phyloP scores from a whole-genome alignment of 1,284 basidiomycete species.

The Cryptococcus maquisensis region DNA sequence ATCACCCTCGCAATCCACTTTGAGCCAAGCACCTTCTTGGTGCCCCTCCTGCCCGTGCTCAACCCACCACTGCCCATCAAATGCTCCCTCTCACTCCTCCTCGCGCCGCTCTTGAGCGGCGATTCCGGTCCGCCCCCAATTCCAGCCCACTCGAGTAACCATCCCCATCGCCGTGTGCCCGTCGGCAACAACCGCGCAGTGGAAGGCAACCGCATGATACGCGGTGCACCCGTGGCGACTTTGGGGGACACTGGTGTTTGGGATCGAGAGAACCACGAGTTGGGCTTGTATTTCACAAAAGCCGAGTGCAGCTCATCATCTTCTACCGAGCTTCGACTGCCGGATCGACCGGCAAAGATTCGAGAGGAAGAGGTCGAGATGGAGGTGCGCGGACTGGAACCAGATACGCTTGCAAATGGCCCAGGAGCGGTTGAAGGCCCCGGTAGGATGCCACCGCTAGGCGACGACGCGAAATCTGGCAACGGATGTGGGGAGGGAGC shows the following conservation, averaged over 20 bases:
- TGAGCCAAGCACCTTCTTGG: slow-evolving; percentile 10
- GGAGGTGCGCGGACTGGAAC: slow-evolving; percentile 24
- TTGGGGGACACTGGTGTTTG: slow-evolving; percentile 13
- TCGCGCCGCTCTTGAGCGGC: background rate
- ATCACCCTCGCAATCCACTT: slow-evolving; percentile 20
- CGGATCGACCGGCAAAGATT: slow-evolving; percentile 16
- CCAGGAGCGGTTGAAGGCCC: slow-evolving; percentile 5
- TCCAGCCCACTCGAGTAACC: slow-evolving; percentile 14
- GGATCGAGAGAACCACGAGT: background rate
- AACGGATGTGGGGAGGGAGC: slow-evolving; percentile 16
- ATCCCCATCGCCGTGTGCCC: slow-evolving; percentile 21
- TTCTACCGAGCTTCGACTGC: slow-evolving; percentile 21
- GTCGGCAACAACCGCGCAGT: slow-evolving; percentile 11
- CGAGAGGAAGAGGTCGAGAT: slow-evolving; percentile 28
- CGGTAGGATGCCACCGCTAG: background rate
- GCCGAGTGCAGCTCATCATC: slow-evolving; percentile 15
- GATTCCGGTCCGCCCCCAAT: background rate
- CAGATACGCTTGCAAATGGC: background rate
- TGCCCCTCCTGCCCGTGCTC: slow-evolving; percentile 4
- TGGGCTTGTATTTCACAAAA: background rate
- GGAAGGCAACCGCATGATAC: slow-evolving; percentile 8
- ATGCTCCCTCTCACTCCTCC: slow-evolving; percentile 18
- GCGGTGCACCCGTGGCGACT: slow-evolving; percentile 1
- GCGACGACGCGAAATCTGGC: background rate
- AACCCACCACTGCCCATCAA: slow-evolving; percentile 12